Conservation (phyloP, 176 grass and related monocot genomes). For the Chrysopogon serrulatus region DNA sequence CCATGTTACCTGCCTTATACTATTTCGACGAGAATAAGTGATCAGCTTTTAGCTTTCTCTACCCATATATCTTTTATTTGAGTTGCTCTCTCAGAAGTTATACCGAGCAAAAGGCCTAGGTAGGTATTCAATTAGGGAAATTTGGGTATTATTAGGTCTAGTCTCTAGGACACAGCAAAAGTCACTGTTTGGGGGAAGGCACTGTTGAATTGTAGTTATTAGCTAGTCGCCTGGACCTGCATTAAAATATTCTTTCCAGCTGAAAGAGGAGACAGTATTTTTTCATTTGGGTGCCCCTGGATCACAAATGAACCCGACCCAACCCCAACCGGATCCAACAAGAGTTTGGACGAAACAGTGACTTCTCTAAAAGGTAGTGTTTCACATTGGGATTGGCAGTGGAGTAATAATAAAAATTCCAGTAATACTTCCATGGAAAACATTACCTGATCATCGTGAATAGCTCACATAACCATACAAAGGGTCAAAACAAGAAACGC, state of each 20-base stretch:
- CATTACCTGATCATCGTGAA: constrained; percentile 98
- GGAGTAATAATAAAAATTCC: constrained; percentile 5
- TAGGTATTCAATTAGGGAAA: neutral
- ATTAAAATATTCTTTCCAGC: neutral
- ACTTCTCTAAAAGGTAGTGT: neutral
- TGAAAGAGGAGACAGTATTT: neutral
- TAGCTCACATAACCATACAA: constrained; percentile 96
- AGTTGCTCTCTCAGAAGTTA: neutral
- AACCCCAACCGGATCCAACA: neutral
- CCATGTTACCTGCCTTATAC: neutral
- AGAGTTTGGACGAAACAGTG: neutral
- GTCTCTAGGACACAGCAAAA: neutral
- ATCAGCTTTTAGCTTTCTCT: neutral
- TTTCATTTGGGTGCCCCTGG: neutral
- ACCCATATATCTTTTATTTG: neutral
- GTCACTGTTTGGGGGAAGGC: neutral
- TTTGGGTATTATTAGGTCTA: neutral
- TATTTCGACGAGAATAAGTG: neutral
- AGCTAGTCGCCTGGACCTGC: neutral
- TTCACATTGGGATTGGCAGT: neutral
- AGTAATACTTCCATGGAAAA: constrained; percentile 4
- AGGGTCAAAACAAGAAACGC: constrained; percentile 95
- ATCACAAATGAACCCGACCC: neutral
- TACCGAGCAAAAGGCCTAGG: constrained; percentile 3
- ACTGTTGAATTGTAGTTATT: neutral